Conservation (phyloP, 1,139 yeast species). For the Protomyces macrosporus region DNA sequence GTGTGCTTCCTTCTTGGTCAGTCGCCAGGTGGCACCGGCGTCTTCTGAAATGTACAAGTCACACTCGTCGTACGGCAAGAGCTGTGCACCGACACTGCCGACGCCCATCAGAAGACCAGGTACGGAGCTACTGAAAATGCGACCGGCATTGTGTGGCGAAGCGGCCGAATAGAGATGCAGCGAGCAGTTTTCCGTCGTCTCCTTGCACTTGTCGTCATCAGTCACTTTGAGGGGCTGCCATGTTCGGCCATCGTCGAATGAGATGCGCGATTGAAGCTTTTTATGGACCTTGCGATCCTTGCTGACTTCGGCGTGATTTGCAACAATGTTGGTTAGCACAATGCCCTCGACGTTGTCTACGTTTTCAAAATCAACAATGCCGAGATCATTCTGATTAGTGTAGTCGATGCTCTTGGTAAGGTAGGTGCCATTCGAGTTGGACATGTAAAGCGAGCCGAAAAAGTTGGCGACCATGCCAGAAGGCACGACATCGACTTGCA, state of each 20-base stretch:
- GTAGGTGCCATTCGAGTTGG: slow-evolving; percentile 60
- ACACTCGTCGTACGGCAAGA: slow-evolving; percentile 35
- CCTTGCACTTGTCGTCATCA: slow-evolving; percentile 40
- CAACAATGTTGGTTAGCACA: slow-evolving; percentile 52
- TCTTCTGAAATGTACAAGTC: slow-evolving; percentile 60
- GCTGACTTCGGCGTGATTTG: slow-evolving; percentile 33
- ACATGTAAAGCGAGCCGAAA: slow-evolving; percentile 48
- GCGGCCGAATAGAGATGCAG: slow-evolving; percentile 52
- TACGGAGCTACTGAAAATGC: slow-evolving; percentile 51
- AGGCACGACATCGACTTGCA: slow-evolving; percentile 48
- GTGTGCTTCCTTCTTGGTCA: slow-evolving; percentile 53
- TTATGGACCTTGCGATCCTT: slow-evolving; percentile 34
- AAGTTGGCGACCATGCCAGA: slow-evolving; percentile 31
- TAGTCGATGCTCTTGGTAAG: slow-evolving; percentile 49
- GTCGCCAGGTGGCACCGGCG: slow-evolving; percentile 70
- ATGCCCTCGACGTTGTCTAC: slow-evolving; percentile 65
- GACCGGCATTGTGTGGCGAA: slow-evolving; percentile 54
- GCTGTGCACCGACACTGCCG: slow-evolving; percentile 39
- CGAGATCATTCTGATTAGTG: slow-evolving; percentile 43
- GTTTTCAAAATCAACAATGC: slow-evolving; percentile 46
- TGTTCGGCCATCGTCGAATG: slow-evolving; percentile 60
- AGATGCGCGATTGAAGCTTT: slow-evolving; percentile 43
- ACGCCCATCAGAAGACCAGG: slow-evolving; percentile 64
- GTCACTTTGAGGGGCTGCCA: slow-evolving; percentile 52
- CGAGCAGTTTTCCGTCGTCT: slow-evolving; percentile 48